Conservation (phyloP, 495 filamentous ascomycete species). For the Neohortaea acidophila region DNA sequence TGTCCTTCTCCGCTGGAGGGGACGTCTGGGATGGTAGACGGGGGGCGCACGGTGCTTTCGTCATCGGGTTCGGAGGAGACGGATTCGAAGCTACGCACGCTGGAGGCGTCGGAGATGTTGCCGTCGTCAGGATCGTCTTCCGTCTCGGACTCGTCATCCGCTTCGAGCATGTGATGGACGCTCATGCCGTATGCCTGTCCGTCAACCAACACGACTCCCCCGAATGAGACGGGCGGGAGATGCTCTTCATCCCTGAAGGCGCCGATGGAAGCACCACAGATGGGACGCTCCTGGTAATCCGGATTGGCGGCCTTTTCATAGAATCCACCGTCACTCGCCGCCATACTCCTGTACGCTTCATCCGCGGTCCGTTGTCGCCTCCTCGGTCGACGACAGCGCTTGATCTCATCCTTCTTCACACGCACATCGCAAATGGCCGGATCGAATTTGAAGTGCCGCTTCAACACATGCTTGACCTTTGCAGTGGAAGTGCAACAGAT, state of each 20-base stretch:
- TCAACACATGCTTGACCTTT: conserved; percentile 27
- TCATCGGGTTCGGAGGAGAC: conserved; percentile 11
- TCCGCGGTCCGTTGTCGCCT: neutral
- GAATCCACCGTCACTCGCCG: neutral
- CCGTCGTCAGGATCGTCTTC: conserved; percentile 18
- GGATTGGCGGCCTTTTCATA: conserved; percentile 33
- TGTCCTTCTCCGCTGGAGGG: conserved; percentile 3
- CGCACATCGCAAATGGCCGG: conserved; percentile 27
- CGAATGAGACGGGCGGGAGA: conserved; percentile 76
- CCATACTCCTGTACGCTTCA: conserved; percentile 8
- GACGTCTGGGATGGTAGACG: conserved; percentile 8
- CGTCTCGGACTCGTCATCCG: conserved; percentile 49
- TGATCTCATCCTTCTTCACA: conserved; percentile 25
- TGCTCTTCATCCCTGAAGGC: conserved; percentile 73
- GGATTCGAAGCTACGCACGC: conserved; percentile 14
- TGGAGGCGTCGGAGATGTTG: conserved; percentile 13
- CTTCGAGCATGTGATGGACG: conserved; percentile 89
- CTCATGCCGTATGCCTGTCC: conserved; percentile 77
- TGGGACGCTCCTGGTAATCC: conserved; percentile 55
- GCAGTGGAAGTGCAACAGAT: conserved; percentile 30
- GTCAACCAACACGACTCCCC: conserved; percentile 73
- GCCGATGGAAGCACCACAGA: conserved; percentile 83
- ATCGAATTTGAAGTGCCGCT: conserved; percentile 28
- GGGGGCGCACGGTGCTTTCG: conserved; percentile 16
- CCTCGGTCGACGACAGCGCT: conserved; percentile 25